Percentiles rank a stretch among this genome's conserved stretches.
Conservation (phyloP, 805 yeast genomes). For the Zygotorulaspora chibaensis region DNA sequence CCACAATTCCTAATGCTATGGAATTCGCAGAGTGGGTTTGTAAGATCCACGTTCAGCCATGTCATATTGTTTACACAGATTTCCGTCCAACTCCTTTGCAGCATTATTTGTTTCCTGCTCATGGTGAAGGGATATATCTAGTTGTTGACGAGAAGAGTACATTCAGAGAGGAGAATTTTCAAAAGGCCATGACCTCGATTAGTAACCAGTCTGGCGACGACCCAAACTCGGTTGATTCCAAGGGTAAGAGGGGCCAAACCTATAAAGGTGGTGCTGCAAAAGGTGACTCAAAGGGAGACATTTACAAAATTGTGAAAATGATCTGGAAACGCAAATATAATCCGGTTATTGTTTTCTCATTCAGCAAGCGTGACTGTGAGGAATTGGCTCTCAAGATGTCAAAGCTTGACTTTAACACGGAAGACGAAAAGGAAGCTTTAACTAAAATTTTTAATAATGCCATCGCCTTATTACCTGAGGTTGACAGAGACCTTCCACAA, state of each 20-base stretch:
- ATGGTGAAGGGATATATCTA: constrained; percentile 94
- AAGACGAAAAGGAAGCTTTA: constrained; percentile 88
- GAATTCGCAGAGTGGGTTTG: constrained; percentile 99
- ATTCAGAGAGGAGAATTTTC: constrained; percentile 96
- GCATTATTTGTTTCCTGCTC: constrained; percentile 96
- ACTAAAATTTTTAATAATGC: constrained; percentile 90
- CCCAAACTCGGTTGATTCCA: constrained; percentile 54
- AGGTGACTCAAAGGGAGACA: constrained; percentile 72
- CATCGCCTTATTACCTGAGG: constrained; percentile 77
- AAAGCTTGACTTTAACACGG: constrained; percentile 87
- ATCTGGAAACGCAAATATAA: constrained; percentile 94
- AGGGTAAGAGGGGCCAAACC: constrained; percentile 74
- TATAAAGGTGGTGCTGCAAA: constrained; percentile 73
- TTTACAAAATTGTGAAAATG: constrained; percentile 95
- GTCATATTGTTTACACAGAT: constrained; percentile 97
- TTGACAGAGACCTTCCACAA: constrained; percentile 90
- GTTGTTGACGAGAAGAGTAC: constrained; percentile 97
- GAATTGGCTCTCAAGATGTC: constrained; percentile 92
- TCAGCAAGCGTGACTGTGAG: constrained; percentile 95
- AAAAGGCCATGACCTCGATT: constrained; percentile 95
- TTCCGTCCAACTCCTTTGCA: constrained; percentile 98
- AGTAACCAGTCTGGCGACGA: constrained; percentile 81
- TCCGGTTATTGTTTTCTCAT: constrained; percentile 98
- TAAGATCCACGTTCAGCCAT: constrained; percentile 90
- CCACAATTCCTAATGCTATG: constrained; percentile 97